phyloP scores from a whole-genome alignment of 805 yeast genomes.

The Wickerhamomyces chaumierensis region DNA sequence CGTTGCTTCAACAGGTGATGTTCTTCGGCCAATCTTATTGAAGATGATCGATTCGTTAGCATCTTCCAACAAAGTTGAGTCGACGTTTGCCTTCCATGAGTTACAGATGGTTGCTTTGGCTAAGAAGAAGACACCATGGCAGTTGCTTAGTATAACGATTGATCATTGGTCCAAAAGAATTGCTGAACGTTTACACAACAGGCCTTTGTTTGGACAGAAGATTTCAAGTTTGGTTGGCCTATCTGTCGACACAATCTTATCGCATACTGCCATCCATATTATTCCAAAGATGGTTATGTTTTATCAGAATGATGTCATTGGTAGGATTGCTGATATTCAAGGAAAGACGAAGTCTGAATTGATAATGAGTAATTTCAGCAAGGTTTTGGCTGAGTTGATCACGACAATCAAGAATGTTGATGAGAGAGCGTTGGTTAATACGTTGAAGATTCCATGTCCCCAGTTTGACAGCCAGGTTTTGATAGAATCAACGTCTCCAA shows the following conservation, averaged over 20 bases:
- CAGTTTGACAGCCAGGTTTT: constrained; percentile 25
- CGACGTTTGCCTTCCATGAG: constrained; percentile 58
- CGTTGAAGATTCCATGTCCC: constrained; percentile 42
- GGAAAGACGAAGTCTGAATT: constrained; percentile 35
- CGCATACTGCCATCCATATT: constrained; percentile 60
- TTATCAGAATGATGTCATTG: constrained; percentile 49
- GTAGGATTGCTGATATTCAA: constrained; percentile 46
- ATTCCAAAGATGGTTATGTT: constrained; percentile 67
- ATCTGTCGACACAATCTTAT: constrained; percentile 47
- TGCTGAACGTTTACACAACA: constrained; percentile 38
- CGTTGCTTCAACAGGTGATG: constrained; percentile 50
- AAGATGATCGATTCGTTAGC: constrained; percentile 58
- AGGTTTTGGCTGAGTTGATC: constrained; percentile 47
- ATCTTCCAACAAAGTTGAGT: constrained; percentile 51
- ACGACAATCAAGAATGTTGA: constrained; percentile 38
- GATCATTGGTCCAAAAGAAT: constrained; percentile 59
- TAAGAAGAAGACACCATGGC: constrained; percentile 60
- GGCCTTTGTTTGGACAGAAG: constrained; percentile 42
- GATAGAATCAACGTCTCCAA: constrained; percentile 17
- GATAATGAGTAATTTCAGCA: constrained; percentile 35
- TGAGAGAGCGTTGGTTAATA: constrained; percentile 36
- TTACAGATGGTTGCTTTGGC: constrained; percentile 46
- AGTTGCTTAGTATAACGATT: constrained; percentile 66
- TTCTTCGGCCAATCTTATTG: constrained; percentile 53
- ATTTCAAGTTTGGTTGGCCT: constrained; percentile 60